Percentiles rank a stretch among this genome's conserved stretches.
These are phyloP conservation scores for Colletotrichum sp. DNA, from an alignment of 2,329 filamentous ascomycete species.

Conservation along the genomic window DNA sequence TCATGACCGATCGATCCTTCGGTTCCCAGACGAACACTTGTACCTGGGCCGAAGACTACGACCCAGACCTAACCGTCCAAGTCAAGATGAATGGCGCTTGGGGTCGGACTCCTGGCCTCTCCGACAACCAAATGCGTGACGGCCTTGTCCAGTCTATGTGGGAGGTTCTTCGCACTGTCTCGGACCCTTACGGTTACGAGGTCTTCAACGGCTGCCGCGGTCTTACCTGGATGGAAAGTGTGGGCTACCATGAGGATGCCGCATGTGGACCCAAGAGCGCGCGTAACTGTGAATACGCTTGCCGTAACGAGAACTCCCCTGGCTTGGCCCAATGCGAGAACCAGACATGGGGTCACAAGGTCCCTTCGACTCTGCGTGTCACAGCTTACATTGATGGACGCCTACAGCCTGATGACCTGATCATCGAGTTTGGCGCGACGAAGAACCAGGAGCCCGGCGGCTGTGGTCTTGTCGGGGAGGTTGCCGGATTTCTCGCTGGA, in stretches of 20 bases:
- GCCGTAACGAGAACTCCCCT: constrained; percentile 10
- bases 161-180: constrained; percentile 7
- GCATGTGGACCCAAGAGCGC: constrained; percentile 7
- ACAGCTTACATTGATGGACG: constrained; percentile 19
- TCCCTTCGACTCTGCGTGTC: constrained; percentile 18
- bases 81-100: constrained; percentile 22
- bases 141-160: constrained; percentile 19
- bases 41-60: constrained; percentile 1
- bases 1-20: constrained; percentile 12
- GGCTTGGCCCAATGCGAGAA: constrained; percentile 16
- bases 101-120: constrained; percentile 13
- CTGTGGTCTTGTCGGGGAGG: constrained; percentile 8
- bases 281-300: neutral
- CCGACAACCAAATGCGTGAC: constrained; percentile 20
- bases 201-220: constrained; percentile 19
- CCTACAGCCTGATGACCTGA: constrained; percentile 20
- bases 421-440: constrained; percentile 11
- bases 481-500: constrained; percentile 11
- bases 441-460: constrained; percentile 3
- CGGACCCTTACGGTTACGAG: constrained; percentile 15
- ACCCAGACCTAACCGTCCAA: constrained; percentile 11
- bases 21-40: constrained; percentile 13
- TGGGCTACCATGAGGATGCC: neutral
- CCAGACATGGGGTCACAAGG: constrained; percentile 17
- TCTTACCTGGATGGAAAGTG: constrained; percentile 17